Evolutionary conservation across 2,329 filamentous ascomycete species (phyloP), one percentile per base, ranked within the genome.

Genomic region (Colletotrichum sp.): DNA sequence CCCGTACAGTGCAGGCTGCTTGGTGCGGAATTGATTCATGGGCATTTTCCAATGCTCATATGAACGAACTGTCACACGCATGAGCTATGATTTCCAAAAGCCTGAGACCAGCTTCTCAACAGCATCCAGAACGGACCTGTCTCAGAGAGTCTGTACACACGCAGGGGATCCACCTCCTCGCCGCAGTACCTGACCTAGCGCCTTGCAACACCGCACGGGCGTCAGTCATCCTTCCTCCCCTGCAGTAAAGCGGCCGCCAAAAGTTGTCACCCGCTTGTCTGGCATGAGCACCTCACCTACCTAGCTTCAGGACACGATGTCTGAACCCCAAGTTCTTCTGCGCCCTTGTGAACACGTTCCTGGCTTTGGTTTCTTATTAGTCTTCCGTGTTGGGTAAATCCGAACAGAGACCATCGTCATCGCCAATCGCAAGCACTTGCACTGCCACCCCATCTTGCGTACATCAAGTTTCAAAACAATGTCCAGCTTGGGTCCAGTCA

Each of bases 361-460:
- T 32, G 18, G 60, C 7, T 36, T 67, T 59, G 16, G 15, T 69
- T 60, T 60, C 49, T 39, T 59, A 59, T 28, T 60, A 67, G 28
- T 52, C 44, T 52, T 52, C 44, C 44, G 44, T 21, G 44, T 52
- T 52, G 44, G 44, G 44, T 52, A 34, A n/a, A n/a, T 4, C 16
- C 28, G 59, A 6, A 36, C 3, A 21, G n/a, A 62, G n/a, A 62
- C 59, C 49, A 32, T 75, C 44, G 44, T 76, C 70, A 74, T 69
- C 18, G 28, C 5, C 26, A 6, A 5, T 26, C 26, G 5, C 10
- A 52, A 5, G 44, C 44, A 52, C 44, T 52, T 52, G 65, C 74
- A 76, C 70, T 62, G 74, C 74, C 74, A 68, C 68, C 16, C 36
- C n/a, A n/a, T n/a, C n/a, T 62, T 64, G 65, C 65, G 64, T 76